A percentile compares a stretch with the other conserved stretches of the same genome.
Conservation (phyloP, 805 yeast genomes). For the Candida coleopterorum region DNA sequence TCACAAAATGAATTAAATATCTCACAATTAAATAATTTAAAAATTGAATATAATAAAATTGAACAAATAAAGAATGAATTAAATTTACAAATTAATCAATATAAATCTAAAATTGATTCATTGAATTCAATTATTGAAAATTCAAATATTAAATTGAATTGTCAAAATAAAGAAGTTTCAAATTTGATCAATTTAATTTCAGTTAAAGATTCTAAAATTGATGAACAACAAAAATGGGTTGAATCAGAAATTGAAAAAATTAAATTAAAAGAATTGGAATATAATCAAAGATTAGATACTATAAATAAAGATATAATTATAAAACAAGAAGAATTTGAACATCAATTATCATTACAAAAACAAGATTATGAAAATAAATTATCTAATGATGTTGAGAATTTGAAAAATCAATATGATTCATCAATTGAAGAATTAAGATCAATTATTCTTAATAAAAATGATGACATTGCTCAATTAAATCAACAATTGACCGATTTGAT, state of each 20-base stretch:
- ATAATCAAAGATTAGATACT: not conserved
- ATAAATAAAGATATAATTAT: not conserved
- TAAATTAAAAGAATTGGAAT: not conserved
- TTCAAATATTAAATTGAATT: not conserved
- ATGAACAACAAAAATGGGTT: not conserved
- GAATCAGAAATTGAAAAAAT: not conserved
- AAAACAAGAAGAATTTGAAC: not conserved
- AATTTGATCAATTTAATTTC: constrained; percentile 2
- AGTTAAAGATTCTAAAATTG: not conserved
- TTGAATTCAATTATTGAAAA: not conserved
- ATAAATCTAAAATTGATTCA: not conserved
- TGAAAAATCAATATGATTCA: not conserved
- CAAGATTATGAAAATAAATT: not conserved
- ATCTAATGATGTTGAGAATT: not conserved
- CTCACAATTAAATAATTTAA: not conserved
- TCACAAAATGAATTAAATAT: not conserved
- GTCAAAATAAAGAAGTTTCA: constrained; percentile 1
- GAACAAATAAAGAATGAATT: not conserved
- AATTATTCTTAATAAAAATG: not conserved
- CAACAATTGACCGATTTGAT: not conserved
- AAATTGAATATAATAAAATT: not conserved
- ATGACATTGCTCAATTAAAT: constrained; percentile 2
- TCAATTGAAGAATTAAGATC: constrained; percentile 1
- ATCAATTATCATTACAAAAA: no score
- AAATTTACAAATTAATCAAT: not conserved